Percentiles rank a stretch among this genome's conserved stretches.
These are phyloP conservation scores for Suillus ampliporus DNA, from an alignment of 768 basidiomycete genomes.

Conservation along the genomic window DNA sequence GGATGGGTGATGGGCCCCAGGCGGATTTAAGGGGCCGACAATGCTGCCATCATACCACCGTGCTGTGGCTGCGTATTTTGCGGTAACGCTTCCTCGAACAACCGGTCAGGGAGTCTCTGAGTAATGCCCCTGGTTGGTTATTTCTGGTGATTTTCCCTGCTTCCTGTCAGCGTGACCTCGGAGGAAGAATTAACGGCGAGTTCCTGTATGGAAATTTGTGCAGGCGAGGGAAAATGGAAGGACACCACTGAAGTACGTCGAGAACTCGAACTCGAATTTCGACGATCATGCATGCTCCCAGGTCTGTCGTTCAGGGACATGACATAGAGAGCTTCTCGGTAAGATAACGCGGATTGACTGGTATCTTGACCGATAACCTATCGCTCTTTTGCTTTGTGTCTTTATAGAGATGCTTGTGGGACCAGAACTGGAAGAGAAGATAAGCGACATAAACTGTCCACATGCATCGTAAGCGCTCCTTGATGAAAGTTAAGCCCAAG, in stretches of 20 bases:
- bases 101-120: constrained; percentile 26
- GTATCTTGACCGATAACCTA: constrained; percentile 40
- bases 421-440: constrained; percentile 62
- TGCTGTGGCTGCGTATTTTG: not conserved
- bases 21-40: constrained; percentile 7
- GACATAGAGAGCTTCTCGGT: constrained; percentile 24
- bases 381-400: constrained; percentile 53
- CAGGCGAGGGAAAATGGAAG: constrained; percentile 19
- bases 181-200: constrained; percentile 29
- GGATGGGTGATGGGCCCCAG: constrained; percentile 23
- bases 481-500: too few species aligned
- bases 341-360: constrained; percentile 34
- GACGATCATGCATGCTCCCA: constrained; percentile 22
- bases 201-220: constrained; percentile 15
- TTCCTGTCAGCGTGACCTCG: constrained; percentile 29
- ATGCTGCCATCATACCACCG: constrained; percentile 9
- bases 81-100: constrained; percentile 24
- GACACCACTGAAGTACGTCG: constrained; percentile 17
- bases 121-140: constrained; percentile 16
- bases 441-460: constrained; percentile 55
- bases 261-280: constrained; percentile 24
- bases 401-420: constrained; percentile 57
- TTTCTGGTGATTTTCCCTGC: constrained; percentile 7
- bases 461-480: constrained; percentile 3
- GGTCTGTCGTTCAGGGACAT: constrained; percentile 27